phyloP scores from a whole-genome alignment of 495 filamentous ascomycete species.

The Penicillium bialowiezense region DNA sequence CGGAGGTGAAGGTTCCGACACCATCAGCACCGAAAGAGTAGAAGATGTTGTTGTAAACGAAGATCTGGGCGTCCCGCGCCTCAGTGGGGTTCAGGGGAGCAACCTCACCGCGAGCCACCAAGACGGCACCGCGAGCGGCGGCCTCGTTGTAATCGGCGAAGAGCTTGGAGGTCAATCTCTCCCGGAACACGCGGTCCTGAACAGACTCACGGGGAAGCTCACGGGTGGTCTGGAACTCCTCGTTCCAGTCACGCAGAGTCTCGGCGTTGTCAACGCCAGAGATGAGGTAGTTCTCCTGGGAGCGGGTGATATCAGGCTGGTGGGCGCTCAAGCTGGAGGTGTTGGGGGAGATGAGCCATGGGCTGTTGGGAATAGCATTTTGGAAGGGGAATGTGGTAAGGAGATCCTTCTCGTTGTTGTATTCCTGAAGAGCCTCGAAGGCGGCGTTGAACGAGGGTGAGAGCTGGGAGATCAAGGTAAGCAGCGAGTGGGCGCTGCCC shows the following conservation, averaged over 20 bases:
- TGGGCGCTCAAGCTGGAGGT: constrained; percentile 64
- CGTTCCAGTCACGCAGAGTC: constrained; percentile 96
- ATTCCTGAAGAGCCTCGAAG: constrained; percentile 74
- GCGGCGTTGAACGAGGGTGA: constrained; percentile 77
- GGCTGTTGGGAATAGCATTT: constrained; percentile 86
- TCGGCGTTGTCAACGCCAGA: constrained; percentile 89
- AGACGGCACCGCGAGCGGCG: constrained; percentile 85
- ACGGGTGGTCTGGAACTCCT: constrained; percentile 95
- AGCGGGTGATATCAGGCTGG: constrained; percentile 77
- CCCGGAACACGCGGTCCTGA: constrained; percentile 94
- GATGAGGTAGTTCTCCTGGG: constrained; percentile 90
- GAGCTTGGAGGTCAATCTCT: constrained; percentile 89
- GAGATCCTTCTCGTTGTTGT: constrained; percentile 78
- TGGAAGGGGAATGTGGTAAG: constrained; percentile 91
- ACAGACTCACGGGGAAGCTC: constrained; percentile 90
- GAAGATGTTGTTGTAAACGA: constrained; percentile 99
- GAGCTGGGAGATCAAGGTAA: constrained; percentile 70
- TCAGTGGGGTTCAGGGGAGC: constrained; percentile 97
- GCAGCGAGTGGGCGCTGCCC: constrained; percentile 76
- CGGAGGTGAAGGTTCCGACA: constrained; percentile 92
- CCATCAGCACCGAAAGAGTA: constrained; percentile 98
- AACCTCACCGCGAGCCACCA: constrained; percentile 91
- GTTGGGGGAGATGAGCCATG: constrained; percentile 80
- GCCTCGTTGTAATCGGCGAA: constrained; percentile 98
- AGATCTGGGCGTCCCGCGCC: constrained; percentile 89